A percentile compares a stretch with the other conserved stretches of the same genome.
These are phyloP conservation scores for Purshia tridentata DNA, from an alignment of 306 rosid species.

Conservation along the genomic window DNA sequence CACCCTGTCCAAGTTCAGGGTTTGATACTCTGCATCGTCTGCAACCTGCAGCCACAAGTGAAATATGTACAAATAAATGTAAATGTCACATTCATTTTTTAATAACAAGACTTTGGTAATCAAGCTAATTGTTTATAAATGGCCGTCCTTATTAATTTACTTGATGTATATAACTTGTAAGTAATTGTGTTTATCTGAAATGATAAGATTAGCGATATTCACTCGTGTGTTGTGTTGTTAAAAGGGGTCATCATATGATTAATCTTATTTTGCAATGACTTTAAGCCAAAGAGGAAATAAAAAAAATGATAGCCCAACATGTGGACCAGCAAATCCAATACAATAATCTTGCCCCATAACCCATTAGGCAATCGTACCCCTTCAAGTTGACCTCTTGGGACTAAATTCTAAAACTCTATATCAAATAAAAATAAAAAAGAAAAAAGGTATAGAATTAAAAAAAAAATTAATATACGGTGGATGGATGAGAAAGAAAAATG, in stretches of 20 bases:
- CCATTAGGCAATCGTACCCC: too few species aligned
- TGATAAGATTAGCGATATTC: too few species aligned
- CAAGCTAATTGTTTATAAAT: too few species aligned
- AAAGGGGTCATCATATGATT: conserved; percentile 43
- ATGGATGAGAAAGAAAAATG: conserved; percentile 12
- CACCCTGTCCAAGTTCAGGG: conserved; percentile 10
- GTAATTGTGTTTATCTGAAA: too few species aligned
- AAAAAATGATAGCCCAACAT: conserved; percentile 1
- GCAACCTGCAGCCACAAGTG: background rate
- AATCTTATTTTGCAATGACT: conserved; percentile 34
- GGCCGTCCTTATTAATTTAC: too few species aligned
- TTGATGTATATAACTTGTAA: too few species aligned
- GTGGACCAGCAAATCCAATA: conserved; percentile 7
- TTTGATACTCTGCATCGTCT: conserved; percentile 27
- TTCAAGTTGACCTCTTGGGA: too few species aligned
- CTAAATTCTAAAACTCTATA: too few species aligned
- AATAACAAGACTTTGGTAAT: background rate
- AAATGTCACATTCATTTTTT: background rate
- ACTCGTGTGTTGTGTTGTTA: conserved; percentile 42
- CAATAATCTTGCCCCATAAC: background rate
- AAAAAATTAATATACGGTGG: background rate
- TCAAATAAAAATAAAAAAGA: background rate
- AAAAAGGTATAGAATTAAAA: background rate
- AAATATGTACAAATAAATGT: background rate
- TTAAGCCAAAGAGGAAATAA: conserved; percentile 14